Evolutionary conservation across 768 basidiomycete species (phyloP).

Genomic region (Leucocoprinus sp.): DNA sequence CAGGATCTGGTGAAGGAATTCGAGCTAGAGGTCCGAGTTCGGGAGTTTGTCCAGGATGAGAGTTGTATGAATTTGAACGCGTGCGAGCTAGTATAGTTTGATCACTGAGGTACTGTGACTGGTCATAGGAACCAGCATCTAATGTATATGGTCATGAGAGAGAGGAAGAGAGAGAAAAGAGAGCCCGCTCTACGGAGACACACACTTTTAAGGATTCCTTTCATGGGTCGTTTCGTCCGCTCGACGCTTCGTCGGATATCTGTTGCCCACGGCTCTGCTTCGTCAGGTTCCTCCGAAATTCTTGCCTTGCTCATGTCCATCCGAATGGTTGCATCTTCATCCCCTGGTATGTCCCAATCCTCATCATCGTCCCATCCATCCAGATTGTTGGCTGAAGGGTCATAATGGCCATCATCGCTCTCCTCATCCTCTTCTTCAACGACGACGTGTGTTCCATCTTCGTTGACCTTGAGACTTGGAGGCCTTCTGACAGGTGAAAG

Average conservation of each 20-base stretch:
- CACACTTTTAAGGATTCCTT: conserved; percentile 87
- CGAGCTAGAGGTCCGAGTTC: conserved; percentile 73
- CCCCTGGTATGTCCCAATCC: conserved; percentile 65
- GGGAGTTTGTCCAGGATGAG: conserved; percentile 36
- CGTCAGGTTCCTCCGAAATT: conserved; percentile 32
- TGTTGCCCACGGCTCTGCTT: conserved; percentile 66
- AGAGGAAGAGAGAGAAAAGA: too few species aligned
- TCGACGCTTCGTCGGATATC: conserved; percentile 68
- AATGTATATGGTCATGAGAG: conserved; percentile 7
- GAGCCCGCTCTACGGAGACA: too few species aligned
- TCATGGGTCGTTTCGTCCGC: conserved; percentile 54
- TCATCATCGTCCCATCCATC: conserved; percentile 79
- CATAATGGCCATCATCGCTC: conserved; percentile 45
- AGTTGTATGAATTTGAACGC: conserved; percentile 79
- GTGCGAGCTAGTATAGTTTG: conserved; percentile 39
- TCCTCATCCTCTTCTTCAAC: conserved; percentile 68
- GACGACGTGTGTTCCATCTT: conserved; percentile 58
- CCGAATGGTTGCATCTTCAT: conserved; percentile 70
- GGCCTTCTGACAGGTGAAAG: conserved; percentile 35
- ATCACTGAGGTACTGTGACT: conserved; percentile 46
- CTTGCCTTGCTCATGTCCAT: conserved; percentile 42
- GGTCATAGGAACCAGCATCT: conserved; percentile 68
- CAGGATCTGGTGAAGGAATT: conserved; percentile 78
- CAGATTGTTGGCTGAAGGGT: conserved; percentile 32
- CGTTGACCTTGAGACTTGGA: conserved; percentile 37